Base-by-base conservation (phyloP, 306 rosid genomes). In the Gleditsia sinensis region DNA sequence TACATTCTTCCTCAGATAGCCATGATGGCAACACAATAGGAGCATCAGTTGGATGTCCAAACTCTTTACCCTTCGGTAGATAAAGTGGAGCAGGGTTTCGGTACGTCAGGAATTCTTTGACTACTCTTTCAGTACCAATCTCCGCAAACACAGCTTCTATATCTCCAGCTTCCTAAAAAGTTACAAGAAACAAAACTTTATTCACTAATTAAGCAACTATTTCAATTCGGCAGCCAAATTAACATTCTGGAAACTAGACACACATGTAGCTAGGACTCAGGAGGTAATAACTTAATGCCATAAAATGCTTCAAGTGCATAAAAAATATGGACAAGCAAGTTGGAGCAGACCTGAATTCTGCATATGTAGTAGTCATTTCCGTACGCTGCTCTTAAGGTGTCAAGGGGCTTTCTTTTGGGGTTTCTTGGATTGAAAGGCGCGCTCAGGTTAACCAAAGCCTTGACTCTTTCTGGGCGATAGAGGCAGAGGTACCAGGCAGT, bases 111-210 rank as follows among this genome's bases (percentile, higher is more conserved):
- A 93, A 53, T 65, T 88, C 92, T 78, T 85, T 85, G 8, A 93
- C 6, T 3, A 91, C 92, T 72, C 83, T 88, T 80, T 17, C 77
- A n/a, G 89, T 76, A 2, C 94, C 94, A 37, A 86, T 78, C 83
- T 89, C 19, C 2, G 80, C 88, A 89, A 93, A 91, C 75, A 91
- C 97, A 1, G 69, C 78, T 73, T 91, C 98, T 59, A 93, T 82
- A 11, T 87, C 96, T 73, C 88, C 94, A 13, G 87, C 69, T 53
- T 93, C 94, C 98, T 93, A 28, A n/a, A n/a, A n/a, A n/a, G n/a
- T n/a, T n/a, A n/a, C n/a, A n/a, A n/a, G n/a, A n/a, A n/a, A n/a
- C n/a, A n/a, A n/a, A n/a, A n/a, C n/a, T n/a, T n/a, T n/a, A n/a
- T n/a, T n/a, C n/a, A n/a, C n/a, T n/a, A n/a, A n/a, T n/a, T n/a